phyloP scores from a whole-genome alignment of 257 asterid species.

The Paraleonurus japonicus region DNA sequence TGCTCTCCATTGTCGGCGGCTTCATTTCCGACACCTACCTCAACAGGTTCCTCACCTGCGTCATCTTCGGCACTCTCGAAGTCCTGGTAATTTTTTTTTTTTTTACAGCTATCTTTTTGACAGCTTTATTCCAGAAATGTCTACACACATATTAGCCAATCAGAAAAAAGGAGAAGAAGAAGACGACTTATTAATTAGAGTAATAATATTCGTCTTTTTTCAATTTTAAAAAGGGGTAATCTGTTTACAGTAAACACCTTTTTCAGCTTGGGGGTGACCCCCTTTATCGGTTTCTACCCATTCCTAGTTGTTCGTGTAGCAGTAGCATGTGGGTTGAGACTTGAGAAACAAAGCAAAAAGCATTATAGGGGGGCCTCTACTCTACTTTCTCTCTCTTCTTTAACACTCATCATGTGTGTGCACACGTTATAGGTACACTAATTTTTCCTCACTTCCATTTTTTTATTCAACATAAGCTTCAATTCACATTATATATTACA shows the following conservation, averaged over 20 bases:
- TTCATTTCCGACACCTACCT: slow-evolving; percentile 64
- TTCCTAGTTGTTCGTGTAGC: slow-evolving; percentile 23
- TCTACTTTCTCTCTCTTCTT: neutral
- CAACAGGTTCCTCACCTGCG: slow-evolving; percentile 51
- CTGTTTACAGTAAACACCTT: neutral
- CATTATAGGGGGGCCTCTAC: neutral
- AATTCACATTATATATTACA: neutral
- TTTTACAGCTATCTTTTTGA: too few species aligned
- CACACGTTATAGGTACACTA: neutral
- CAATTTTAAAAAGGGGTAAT: neutral
- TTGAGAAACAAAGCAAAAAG: neutral
- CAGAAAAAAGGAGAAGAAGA: too few species aligned
- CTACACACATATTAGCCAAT: neutral
- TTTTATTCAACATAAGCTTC: neutral
- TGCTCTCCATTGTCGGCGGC: slow-evolving; percentile 61
- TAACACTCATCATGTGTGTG: neutral
- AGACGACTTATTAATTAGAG: neutral
- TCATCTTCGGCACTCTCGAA: slow-evolving; percentile 47
- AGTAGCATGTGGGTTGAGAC: slow-evolving; percentile 30
- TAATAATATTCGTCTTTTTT: too few species aligned
- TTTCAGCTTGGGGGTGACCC: neutral
- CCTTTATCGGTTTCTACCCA: slow-evolving; percentile 20
- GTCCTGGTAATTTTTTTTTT: slow-evolving; percentile 35
- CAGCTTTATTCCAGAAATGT: neutral
- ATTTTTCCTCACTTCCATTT: neutral